Conservation (phyloP, 768 basidiomycete genomes). For the Imleria badia region DNA sequence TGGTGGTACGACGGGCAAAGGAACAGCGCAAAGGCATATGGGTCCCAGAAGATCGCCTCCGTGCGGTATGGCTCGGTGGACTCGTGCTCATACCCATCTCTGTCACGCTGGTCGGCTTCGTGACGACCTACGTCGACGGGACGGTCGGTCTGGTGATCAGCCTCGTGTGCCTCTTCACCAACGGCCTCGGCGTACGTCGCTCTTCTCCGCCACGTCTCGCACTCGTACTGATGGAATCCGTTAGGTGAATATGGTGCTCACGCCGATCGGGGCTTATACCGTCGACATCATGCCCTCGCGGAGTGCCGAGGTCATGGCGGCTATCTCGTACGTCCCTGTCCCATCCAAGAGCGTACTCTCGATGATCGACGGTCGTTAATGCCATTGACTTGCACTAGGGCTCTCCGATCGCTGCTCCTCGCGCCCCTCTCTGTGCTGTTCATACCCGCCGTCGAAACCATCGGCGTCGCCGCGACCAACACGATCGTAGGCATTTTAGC, state of each 20-base stretch:
- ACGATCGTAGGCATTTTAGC: conserved; percentile 43
- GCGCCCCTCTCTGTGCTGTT: conserved; percentile 12
- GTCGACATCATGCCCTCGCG: conserved; percentile 59
- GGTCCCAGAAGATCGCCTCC: conserved; percentile 69
- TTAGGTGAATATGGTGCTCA: conserved; percentile 56
- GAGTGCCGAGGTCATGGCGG: conserved; percentile 64
- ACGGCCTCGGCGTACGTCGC: conserved; percentile 58
- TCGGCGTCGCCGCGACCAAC: conserved; percentile 54
- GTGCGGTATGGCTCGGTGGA: conserved; percentile 47
- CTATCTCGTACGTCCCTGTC: conserved; percentile 42
- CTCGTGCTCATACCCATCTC: conserved; percentile 53
- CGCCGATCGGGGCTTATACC: conserved; percentile 54
- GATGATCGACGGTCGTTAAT: neutral
- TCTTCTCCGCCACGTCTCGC: neutral
- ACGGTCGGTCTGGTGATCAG: conserved; percentile 48
- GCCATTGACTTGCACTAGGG: conserved; percentile 2
- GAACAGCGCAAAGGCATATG: conserved; percentile 51
- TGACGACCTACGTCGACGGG: conserved; percentile 51
- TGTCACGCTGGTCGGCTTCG: conserved; percentile 46
- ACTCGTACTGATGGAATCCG: neutral
- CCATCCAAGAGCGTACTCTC: neutral
- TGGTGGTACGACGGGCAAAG: conserved; percentile 46
- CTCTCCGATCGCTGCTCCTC: conserved; percentile 22
- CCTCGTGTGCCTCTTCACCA: conserved; percentile 58
- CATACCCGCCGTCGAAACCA: conserved; percentile 45